A percentile compares a stretch with the other conserved stretches of the same genome.
These are phyloP conservation scores for Trametes villosa DNA, from an alignment of 768 basidiomycete species.

Conservation along the genomic window DNA sequence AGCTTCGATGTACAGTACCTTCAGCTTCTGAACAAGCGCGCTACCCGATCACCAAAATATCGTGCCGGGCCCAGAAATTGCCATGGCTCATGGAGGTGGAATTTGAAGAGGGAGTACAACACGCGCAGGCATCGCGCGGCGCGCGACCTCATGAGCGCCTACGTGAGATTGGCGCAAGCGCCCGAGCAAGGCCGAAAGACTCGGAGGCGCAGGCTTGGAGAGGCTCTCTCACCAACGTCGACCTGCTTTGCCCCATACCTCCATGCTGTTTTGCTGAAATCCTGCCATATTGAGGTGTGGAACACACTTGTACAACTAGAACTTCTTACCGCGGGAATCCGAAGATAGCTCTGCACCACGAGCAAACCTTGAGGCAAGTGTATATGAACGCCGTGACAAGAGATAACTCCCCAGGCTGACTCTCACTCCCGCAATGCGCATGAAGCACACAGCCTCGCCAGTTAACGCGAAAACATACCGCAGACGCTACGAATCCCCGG, in stretches of 20 bases:
- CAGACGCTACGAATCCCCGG: constrained; percentile 22
- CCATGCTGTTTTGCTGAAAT: constrained; percentile 4
- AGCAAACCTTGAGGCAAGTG: constrained; percentile 21
- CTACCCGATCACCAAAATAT: too few species aligned
- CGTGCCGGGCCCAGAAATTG: too few species aligned
- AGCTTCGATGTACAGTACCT: too few species aligned
- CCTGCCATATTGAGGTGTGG: constrained; percentile 2
- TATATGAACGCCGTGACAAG: not conserved
- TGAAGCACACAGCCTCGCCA: constrained; percentile 12
- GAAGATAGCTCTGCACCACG: constrained; percentile 11
- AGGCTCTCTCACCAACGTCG: not conserved
- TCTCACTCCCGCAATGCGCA: constrained; percentile 11
- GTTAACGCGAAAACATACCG: constrained; percentile 12
- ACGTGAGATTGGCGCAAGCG: too few species aligned
- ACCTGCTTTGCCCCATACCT: constrained; percentile 2
- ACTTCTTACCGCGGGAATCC: not conserved
- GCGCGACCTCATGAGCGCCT: too few species aligned
- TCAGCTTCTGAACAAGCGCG: too few species aligned
- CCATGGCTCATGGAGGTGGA: too few species aligned
- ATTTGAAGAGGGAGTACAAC: too few species aligned
- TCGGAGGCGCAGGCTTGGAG: too few species aligned
- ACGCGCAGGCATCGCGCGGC: too few species aligned
- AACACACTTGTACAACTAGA: constrained; percentile 11
- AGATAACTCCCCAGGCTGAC: not conserved
- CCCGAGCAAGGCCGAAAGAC: too few species aligned